Conservation (phyloP, 73 alveolate genomes). For the Diophrys sp. region DNA sequence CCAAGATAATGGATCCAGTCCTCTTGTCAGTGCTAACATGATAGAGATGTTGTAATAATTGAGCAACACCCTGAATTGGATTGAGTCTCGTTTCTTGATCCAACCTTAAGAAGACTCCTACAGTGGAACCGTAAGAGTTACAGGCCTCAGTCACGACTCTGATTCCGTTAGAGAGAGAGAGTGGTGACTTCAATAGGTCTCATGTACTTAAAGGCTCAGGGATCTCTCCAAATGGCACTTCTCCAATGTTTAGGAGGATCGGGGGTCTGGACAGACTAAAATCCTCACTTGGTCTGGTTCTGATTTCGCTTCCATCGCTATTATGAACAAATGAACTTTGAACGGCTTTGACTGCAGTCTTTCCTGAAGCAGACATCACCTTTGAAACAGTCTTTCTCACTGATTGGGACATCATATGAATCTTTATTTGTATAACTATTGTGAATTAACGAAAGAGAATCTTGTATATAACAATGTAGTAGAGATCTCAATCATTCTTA, state of each 20-base stretch:
- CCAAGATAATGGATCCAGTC: conserved; percentile 54
- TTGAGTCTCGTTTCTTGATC: conserved; percentile 80
- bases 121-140: conserved; percentile 25
- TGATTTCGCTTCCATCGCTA: too few relatives aligned
- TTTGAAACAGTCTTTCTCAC: too few relatives aligned
- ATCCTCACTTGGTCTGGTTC: not conserved
- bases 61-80: conserved; percentile 69
- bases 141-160: conserved; percentile 57
- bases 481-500: too few relatives aligned
- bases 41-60: conserved; percentile 57
- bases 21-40: conserved; percentile 69
- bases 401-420: too few relatives aligned
- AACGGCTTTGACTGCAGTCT: too few relatives aligned
- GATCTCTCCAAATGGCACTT: conserved; percentile 79
- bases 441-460: too few relatives aligned
- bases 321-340: too few relatives aligned
- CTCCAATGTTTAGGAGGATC: conserved; percentile 72
- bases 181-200: conserved; percentile 72
- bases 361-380: too few relatives aligned
- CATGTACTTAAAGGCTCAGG: conserved; percentile 84
- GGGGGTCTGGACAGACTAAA: conserved; percentile 51
- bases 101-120: conserved; percentile 75
- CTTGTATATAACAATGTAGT: too few relatives aligned
- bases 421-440: too few relatives aligned
- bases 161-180: conserved; percentile 62